Evolutionary conservation across 2,329 filamentous ascomycete species (phyloP).

Genomic region (Monosporascus sp.): DNA sequence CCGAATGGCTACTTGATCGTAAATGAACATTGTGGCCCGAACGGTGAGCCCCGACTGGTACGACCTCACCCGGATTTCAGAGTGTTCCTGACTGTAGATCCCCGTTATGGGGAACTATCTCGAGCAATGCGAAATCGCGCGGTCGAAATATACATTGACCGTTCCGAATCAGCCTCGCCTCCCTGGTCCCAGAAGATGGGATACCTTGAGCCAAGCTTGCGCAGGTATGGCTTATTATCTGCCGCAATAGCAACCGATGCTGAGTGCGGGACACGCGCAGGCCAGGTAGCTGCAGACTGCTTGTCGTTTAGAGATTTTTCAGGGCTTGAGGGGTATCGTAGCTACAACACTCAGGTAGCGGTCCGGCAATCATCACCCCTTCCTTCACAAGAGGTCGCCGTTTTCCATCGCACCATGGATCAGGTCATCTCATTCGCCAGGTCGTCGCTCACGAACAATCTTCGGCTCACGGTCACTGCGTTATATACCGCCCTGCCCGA

Average conservation of each 20-base stretch:
- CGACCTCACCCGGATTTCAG: slow-evolving; percentile 81
- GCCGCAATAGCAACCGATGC: slow-evolving; percentile 25
- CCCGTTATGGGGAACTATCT: slow-evolving; percentile 86
- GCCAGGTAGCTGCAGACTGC: slow-evolving; percentile 37
- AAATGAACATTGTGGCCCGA: slow-evolving; percentile 82
- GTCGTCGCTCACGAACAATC: slow-evolving; percentile 23
- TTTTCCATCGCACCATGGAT: slow-evolving; percentile 6
- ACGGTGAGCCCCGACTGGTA: slow-evolving; percentile 76
- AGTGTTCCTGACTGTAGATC: slow-evolving; percentile 90
- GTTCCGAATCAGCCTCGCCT: slow-evolving; percentile 27
- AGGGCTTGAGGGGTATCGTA: slow-evolving; percentile 27
- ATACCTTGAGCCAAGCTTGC: slow-evolving; percentile 43
- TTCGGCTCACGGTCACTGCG: slow-evolving; percentile 29
- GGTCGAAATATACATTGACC: slow-evolving; percentile 76
- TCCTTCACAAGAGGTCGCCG: not conserved
- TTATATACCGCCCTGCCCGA: slow-evolving; percentile 30
- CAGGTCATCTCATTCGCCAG: slow-evolving; percentile 18
- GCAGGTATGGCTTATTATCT: slow-evolving; percentile 37
- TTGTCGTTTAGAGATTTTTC: slow-evolving; percentile 41
- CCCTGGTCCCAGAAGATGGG: slow-evolving; percentile 35
- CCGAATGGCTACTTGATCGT: slow-evolving; percentile 82
- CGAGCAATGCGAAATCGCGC: slow-evolving; percentile 95
- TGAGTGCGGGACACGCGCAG: slow-evolving; percentile 21
- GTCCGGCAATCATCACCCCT: not conserved
- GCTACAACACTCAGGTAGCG: slow-evolving; percentile 7